A percentile compares a stretch with the other conserved stretches of the same genome.
Evolutionary conservation across 441 rosid species (phyloP).

Genomic region (Arabidopsis lyrata): DNA sequence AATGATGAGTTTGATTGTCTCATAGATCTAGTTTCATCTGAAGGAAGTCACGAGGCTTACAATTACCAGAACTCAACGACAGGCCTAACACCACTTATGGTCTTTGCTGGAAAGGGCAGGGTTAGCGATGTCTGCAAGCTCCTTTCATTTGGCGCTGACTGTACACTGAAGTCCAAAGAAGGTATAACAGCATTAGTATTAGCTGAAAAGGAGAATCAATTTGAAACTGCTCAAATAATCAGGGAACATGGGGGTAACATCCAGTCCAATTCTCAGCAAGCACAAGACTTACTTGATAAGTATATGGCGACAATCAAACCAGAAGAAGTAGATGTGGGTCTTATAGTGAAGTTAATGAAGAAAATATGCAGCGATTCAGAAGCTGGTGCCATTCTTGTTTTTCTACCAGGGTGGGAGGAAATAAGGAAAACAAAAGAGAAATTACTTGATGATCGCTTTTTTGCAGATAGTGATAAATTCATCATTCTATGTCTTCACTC

Average conservation of each 20-base stretch:
- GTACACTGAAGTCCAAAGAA: constrained; percentile 61
- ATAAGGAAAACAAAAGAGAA: constrained; percentile 66
- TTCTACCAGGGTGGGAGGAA: constrained; percentile 99
- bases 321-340: constrained; percentile 74
- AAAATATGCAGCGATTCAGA: constrained; percentile 74
- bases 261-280: constrained; percentile 49
- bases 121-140: constrained; percentile 84
- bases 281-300: constrained; percentile 62
- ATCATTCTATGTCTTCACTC: constrained; percentile 85
- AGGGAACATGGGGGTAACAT: constrained; percentile 47
- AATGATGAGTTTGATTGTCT: constrained; percentile 83
- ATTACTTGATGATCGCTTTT: constrained; percentile 58
- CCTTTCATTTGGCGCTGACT: constrained; percentile 79
- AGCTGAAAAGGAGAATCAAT: constrained; percentile 74
- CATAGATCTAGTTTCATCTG: constrained; percentile 70
- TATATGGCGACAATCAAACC: constrained; percentile 69
- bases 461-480: constrained; percentile 65
- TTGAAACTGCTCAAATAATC: constrained; percentile 70
- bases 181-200: constrained; percentile 70
- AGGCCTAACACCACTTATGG: constrained; percentile 87
- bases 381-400: constrained; percentile 92
- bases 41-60: constrained; percentile 56
- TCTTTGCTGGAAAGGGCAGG: constrained; percentile 91
- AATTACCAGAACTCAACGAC: constrained; percentile 67
- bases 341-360: constrained; percentile 71